These are phyloP conservation scores for Kwoniella pini DNA, from an alignment of 768 basidiomycete genomes.

Conservation along the genomic window DNA sequence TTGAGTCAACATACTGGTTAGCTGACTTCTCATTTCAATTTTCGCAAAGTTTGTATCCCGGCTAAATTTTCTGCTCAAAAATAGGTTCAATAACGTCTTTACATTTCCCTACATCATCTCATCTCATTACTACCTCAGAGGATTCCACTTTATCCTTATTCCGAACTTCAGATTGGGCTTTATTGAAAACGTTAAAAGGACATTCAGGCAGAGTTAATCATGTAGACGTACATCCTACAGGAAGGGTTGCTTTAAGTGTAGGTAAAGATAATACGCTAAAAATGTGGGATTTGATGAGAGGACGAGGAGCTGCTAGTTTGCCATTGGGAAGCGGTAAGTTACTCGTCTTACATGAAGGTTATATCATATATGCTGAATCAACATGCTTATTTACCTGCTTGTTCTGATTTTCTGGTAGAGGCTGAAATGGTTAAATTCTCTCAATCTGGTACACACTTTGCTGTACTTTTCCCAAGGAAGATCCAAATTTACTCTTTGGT, in stretches of 20 bases:
- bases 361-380: no score
- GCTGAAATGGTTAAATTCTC: slow-evolving; percentile 93
- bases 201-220: slow-evolving; percentile 91
- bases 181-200: slow-evolving; percentile 82
- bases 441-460: slow-evolving; percentile 71
- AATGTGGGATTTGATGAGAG: slow-evolving; percentile 99
- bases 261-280: slow-evolving; percentile 84
- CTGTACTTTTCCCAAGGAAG: slow-evolving; percentile 71
- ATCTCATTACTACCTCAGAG: slow-evolving; percentile 86
- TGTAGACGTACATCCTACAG: slow-evolving; percentile 87
- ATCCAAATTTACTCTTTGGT: slow-evolving; percentile 85
- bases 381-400: background rate
- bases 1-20: slow-evolving; percentile 92
- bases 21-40: slow-evolving; percentile 20
- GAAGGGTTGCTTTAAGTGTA: slow-evolving; percentile 86
- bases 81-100: slow-evolving; percentile 92
- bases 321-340: slow-evolving; percentile 80
- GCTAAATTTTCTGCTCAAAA: no score
- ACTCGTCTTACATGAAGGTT: background rate
- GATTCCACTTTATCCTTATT: slow-evolving; percentile 90
- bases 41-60: no score
- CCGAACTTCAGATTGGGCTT: slow-evolving; percentile 88
- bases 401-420: slow-evolving; percentile 64
- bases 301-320: slow-evolving; percentile 81
- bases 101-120: slow-evolving; percentile 80